Evolutionary conservation across 2,329 filamentous ascomycete species (phyloP).

Genomic region (Didymella lethalis): DNA sequence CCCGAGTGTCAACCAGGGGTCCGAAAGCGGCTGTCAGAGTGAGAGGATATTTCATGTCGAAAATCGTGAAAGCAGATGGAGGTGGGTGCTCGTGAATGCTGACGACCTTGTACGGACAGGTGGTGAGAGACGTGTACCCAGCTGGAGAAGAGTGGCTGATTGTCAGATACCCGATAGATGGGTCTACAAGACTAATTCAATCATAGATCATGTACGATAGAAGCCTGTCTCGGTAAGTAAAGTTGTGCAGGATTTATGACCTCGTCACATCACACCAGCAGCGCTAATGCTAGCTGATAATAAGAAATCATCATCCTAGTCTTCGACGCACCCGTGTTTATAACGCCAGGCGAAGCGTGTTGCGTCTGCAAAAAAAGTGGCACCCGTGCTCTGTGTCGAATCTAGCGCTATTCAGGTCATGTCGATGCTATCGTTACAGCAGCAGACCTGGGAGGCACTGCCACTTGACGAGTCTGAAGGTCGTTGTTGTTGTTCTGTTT

Average conservation of each 20-base stretch:
- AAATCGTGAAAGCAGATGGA: too few species aligned
- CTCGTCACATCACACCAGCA: constrained; percentile 3
- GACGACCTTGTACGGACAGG: background rate
- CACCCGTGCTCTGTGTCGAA: background rate
- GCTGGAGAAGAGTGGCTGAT: background rate
- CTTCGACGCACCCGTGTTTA: background rate
- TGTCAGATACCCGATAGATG: background rate
- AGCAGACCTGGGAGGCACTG: background rate
- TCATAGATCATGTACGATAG: background rate
- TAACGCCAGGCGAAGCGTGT: background rate
- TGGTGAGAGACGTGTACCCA: background rate
- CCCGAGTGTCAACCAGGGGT: background rate
- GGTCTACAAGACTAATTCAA: too few species aligned
- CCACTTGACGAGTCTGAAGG: background rate
- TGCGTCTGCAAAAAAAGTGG: background rate
- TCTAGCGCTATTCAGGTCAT: background rate
- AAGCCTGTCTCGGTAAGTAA: background rate
- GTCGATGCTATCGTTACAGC: background rate
- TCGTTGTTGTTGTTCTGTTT: background rate
- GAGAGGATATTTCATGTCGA: background rate
- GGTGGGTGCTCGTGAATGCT: too few species aligned
- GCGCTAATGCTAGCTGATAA: constrained; percentile 1
- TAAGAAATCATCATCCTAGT: background rate
- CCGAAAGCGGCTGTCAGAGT: background rate
- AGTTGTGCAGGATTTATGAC: too few species aligned